Percentiles rank a stretch among this genome's conserved stretches.
phyloP scores from a whole-genome alignment of 176 grass and related monocot species.

The Phoenix dactylifera region DNA sequence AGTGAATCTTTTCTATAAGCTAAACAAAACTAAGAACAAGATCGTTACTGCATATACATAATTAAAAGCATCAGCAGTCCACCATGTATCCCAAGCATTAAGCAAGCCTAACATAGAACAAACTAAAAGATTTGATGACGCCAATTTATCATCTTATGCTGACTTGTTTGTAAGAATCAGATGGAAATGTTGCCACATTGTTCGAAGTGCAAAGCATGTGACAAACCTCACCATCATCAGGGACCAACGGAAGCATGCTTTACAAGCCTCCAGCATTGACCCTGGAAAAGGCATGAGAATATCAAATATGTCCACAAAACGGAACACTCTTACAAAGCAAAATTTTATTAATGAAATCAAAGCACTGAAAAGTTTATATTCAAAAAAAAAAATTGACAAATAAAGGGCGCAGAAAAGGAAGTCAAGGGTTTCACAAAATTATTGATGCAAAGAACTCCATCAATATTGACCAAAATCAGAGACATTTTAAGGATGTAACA shows the following conservation, averaged over 20 bases:
- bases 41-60: too few relatives aligned
- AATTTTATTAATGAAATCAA: neutral
- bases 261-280: constrained; percentile 59
- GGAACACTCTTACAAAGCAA: neutral
- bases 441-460: too few relatives aligned
- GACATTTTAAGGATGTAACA: too few relatives aligned
- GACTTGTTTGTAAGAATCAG: constrained; percentile 3
- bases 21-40: too few relatives aligned
- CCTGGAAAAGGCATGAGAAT: constrained; percentile 61
- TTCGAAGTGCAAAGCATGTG: constrained; percentile 51
- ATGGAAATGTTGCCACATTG: constrained; percentile 59
- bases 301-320: constrained; percentile 20
- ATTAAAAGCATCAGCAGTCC: too few relatives aligned
- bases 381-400: neutral
- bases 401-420: too few relatives aligned
- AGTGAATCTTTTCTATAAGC: too few relatives aligned
- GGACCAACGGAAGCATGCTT: constrained; percentile 60
- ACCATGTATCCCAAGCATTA: too few relatives aligned
- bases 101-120: too few relatives aligned
- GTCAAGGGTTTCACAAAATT: too few relatives aligned
- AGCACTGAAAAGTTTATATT: too few relatives aligned
- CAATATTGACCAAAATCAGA: too few relatives aligned
- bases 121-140: constrained; percentile 17
- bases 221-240: constrained; percentile 45
- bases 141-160: constrained; percentile 14